Evolutionary conservation across 2,329 filamentous ascomycete species (phyloP).

Genomic region (Coniochaeta sp.): DNA sequence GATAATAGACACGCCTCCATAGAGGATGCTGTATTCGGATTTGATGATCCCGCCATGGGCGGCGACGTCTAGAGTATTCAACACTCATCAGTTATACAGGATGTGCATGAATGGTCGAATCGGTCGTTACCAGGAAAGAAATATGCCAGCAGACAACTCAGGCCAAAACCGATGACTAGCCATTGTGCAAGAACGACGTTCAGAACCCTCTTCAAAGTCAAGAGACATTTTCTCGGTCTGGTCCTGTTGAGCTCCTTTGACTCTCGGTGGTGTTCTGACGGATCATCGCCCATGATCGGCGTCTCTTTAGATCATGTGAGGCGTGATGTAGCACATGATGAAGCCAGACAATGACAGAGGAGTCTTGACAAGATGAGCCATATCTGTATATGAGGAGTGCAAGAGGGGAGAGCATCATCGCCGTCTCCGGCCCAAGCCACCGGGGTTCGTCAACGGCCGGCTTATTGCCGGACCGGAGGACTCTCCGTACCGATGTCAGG

Average conservation of each 20-base stretch:
- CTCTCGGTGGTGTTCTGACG: not conserved
- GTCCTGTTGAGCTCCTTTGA: not conserved
- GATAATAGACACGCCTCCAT: slow-evolving; percentile 61
- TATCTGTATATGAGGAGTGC: not conserved
- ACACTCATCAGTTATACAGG: not conserved
- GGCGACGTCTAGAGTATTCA: slow-evolving; percentile 30
- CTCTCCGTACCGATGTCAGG: not conserved
- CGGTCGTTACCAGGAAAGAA: slow-evolving; percentile 30
- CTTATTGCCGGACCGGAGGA: not conserved
- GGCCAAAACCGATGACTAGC: slow-evolving; percentile 54
- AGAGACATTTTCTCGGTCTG: not conserved
- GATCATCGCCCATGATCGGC: not conserved
- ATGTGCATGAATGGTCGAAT: not conserved
- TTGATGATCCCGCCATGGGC: slow-evolving; percentile 39
- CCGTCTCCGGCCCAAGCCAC: not conserved
- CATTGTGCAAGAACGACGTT: slow-evolving; percentile 48
- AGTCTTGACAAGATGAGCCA: not conserved
- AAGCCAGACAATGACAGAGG: not conserved
- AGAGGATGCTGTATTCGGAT: slow-evolving; percentile 55
- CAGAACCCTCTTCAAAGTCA: not conserved
- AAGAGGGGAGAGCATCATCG: not conserved
- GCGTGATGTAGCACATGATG: not conserved
- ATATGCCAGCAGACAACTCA: slow-evolving; percentile 40
- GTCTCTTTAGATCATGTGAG: not conserved
- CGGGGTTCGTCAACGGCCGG: not conserved